Percentiles rank a stretch among this genome's conserved stretches.
phyloP scores from a whole-genome alignment of 2,329 filamentous ascomycete genomes.

The Trichophyton simii region DNA sequence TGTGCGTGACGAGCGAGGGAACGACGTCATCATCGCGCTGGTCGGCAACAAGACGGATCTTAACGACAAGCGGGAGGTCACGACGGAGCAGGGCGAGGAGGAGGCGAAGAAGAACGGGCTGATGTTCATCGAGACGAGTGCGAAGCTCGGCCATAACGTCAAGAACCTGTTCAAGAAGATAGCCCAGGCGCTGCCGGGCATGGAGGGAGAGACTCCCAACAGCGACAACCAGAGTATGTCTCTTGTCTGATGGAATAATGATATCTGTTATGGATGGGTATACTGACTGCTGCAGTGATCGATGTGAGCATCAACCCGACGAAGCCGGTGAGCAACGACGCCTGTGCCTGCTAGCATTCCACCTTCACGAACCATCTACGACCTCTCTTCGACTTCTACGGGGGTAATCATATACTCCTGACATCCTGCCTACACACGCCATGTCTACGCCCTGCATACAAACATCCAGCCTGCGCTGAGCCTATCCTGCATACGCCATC shows the following conservation, averaged over 20 bases:
- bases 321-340: conserved; percentile 55
- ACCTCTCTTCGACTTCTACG: not conserved
- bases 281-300: conserved; percentile 53
- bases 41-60: conserved; percentile 99
- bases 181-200: conserved; percentile 90
- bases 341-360: conserved; percentile 50
- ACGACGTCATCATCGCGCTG: conserved; percentile 96
- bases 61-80: conserved; percentile 96
- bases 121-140: conserved; percentile 98
- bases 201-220: conserved; percentile 80
- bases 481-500: too few relatives aligned
- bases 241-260: conserved; percentile 16
- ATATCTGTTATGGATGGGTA: not conserved
- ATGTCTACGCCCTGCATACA: too few relatives aligned
- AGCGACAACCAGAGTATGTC: conserved; percentile 65
- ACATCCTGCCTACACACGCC: too few relatives aligned
- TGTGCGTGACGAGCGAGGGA: conserved; percentile 87
- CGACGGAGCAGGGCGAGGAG: conserved; percentile 88
- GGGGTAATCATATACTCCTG: too few relatives aligned
- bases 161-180: conserved; percentile 96
- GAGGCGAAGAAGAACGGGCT: conserved; percentile 96
- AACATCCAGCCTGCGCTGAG: too few relatives aligned
- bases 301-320: conserved; percentile 75
- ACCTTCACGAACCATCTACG: not conserved
- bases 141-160: conserved; percentile 95